A percentile compares a stretch with the other conserved stretches of the same genome.
phyloP scores from a whole-genome alignment of 345 rosid genomes.

The Angophora floribunda region DNA sequence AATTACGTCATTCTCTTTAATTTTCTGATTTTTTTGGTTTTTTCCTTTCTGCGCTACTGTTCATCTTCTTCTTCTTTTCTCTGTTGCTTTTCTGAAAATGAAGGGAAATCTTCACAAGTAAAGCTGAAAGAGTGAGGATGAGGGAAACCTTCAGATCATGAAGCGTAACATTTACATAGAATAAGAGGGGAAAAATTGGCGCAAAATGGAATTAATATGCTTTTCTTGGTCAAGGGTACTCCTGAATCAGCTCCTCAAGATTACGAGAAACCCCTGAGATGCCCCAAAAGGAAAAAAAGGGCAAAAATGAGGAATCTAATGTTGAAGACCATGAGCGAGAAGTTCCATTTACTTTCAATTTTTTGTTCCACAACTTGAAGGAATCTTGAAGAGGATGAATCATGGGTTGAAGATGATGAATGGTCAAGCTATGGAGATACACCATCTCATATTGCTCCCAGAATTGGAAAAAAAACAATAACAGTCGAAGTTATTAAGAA shows the following conservation, averaged over 20 bases:
- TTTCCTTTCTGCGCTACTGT: background rate
- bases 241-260: background rate
- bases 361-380: background rate
- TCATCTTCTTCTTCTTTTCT: background rate
- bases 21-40: background rate
- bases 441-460: background rate
- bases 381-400: background rate
- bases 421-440: background rate
- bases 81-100: background rate
- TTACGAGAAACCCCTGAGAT: background rate
- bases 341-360: background rate
- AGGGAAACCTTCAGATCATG: background rate
- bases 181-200: background rate
- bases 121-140: background rate
- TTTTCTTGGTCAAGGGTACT: background rate
- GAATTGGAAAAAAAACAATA: background rate
- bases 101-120: background rate
- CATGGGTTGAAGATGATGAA: background rate
- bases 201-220: background rate
- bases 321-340: background rate
- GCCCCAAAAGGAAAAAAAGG: background rate
- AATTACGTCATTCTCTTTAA: background rate
- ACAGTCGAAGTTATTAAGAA: background rate
- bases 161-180: background rate
- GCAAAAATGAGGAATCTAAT: background rate